phyloP scores from a whole-genome alignment of 2,329 filamentous ascomycete species.

The Sclerotiophoma versabilis region DNA sequence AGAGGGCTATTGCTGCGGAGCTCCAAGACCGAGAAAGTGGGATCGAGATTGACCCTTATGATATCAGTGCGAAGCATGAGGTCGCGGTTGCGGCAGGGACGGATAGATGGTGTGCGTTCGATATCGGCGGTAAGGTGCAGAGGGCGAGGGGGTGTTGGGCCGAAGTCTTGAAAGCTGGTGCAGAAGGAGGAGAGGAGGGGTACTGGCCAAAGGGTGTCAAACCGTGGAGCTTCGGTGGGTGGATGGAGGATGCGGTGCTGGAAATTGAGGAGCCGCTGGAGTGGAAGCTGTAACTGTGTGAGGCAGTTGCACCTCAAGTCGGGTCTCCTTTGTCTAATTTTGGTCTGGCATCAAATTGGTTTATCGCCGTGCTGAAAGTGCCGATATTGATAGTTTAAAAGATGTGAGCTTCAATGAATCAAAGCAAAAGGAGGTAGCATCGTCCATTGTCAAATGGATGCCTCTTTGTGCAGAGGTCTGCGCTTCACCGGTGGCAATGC shows the following conservation, averaged over 20 bases:
- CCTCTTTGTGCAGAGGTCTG: background rate
- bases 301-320: too few species aligned
- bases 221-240: conserved; percentile 37
- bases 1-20: conserved; percentile 16
- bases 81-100: conserved; percentile 32
- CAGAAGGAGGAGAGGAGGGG: conserved; percentile 9
- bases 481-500: background rate
- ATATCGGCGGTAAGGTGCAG: conserved; percentile 24
- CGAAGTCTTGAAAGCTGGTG: conserved; percentile 10
- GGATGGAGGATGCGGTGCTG: conserved; percentile 40
- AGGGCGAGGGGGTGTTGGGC: conserved; percentile 41
- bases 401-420: background rate
- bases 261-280: conserved; percentile 28
- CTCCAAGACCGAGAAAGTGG: conserved; percentile 5
- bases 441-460: background rate
- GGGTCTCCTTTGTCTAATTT: background rate
- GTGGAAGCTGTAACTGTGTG: conserved; percentile 30
- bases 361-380: too few species aligned
- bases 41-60: conserved; percentile 29
- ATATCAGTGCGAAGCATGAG: conserved; percentile 28
- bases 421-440: background rate
- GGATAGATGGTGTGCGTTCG: conserved; percentile 35
- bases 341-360: background rate
- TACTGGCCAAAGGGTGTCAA: conserved; percentile 33
- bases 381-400: too few species aligned